Evolutionary conservation across 768 basidiomycete species (phyloP).

Genomic region (Trametes maxima): DNA sequence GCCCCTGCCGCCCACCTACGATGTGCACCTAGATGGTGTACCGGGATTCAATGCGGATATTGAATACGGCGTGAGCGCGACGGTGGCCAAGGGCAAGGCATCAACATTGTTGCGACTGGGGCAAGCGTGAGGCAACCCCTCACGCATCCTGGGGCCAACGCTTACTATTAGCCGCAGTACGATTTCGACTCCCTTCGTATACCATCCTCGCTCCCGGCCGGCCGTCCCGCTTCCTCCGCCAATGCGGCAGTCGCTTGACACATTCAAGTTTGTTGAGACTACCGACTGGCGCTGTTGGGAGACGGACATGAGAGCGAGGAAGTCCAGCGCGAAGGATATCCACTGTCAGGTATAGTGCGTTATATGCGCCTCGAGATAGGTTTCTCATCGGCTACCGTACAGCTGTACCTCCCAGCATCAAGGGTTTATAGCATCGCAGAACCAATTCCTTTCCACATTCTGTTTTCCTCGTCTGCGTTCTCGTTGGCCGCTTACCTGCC

Average conservation of each 20-base stretch:
- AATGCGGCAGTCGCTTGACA: conserved; percentile 33
- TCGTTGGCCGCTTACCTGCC: conserved; percentile 66
- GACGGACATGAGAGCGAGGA: conserved; percentile 35
- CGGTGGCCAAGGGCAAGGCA: conserved; percentile 57
- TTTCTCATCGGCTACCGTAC: background rate
- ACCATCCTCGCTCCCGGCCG: conserved; percentile 68
- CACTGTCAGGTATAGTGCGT: conserved; percentile 37
- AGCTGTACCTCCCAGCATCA: conserved; percentile 59
- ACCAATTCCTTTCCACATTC: conserved; percentile 69
- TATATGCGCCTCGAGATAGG: background rate
- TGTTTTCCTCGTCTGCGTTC: conserved; percentile 54
- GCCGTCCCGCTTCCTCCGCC: conserved; percentile 51
- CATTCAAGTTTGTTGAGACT: conserved; percentile 44
- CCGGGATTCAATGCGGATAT: conserved; percentile 73
- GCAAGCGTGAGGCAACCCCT: conserved; percentile 46
- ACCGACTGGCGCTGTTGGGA: conserved; percentile 55
- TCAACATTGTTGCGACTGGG: conserved; percentile 51
- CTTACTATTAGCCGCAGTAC: conserved; percentile 38
- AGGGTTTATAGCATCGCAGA: conserved; percentile 59
- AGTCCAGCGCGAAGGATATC: conserved; percentile 32
- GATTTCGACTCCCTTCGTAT: conserved; percentile 62
- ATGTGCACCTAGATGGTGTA: conserved; percentile 66
- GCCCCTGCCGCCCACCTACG: conserved; percentile 72
- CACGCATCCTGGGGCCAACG: background rate
- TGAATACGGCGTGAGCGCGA: conserved; percentile 60